Base-by-base conservation (phyloP, 2,329 filamentous ascomycete genomes). In the Claviceps sorghi region DNA sequence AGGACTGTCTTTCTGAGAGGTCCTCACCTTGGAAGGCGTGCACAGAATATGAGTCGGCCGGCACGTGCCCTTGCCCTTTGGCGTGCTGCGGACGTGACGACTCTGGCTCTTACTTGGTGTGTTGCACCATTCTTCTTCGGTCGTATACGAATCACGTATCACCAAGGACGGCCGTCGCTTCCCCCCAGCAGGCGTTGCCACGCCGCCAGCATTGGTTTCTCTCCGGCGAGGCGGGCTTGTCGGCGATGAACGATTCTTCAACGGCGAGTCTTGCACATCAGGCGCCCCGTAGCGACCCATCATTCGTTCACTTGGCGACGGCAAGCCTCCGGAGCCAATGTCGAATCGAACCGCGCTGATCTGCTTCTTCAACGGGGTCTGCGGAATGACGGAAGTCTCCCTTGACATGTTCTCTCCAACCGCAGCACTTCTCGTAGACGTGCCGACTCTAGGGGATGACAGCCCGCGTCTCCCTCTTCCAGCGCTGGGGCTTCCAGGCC, bases 91-190 rank as follows among this genome's bases (percentile, higher is more conserved):
- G 9, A 17, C 15, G 13, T 3, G 3, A 36, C 43, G 48, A 3
- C 60, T 60, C 17, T 62, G 53, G 5, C 61, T 61, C 19, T 62
- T 61, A 26, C 55, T 58, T 1, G 57, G 51, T 1, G 66, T 61
- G 4, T 52, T 57, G 26, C 26, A 26, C 62, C 61, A 65, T 30
- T 62, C 67, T 6, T 66, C 65, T 4, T 66, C 65, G 3, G 67
- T 66, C 19, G 66, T 69, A 57, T 67, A 74, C 9, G 73, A 74
- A 53, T 76, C 73, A 49, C 73, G 64, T 21, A 76, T 69, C 2
- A 70, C 67, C n/a, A 70, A 55, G 7, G 66, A 50, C 59, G 61
- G 54, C 53, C 53, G 54, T 36, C 56, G 57, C 8, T 56, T 57
- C 4, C 58, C 57, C 5, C 47, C 54, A 5, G 57, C 30, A 4